Base-by-base conservation (phyloP, 208 protist species). In the Herpetomonas muscarum region DNA sequence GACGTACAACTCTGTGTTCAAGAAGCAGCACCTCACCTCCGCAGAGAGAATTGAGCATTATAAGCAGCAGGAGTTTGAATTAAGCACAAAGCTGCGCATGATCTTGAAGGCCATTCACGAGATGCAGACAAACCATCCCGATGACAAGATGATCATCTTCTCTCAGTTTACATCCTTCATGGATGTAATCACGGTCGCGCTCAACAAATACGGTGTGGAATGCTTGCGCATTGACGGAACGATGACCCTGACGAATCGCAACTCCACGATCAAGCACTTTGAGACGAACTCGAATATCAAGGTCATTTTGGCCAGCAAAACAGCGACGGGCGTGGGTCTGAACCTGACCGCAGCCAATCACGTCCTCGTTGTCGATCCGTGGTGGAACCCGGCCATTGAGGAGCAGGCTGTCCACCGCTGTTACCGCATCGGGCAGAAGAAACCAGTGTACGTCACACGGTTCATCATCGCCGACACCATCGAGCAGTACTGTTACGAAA, bases 151-250 rank as follows among this genome's bases (percentile, higher is more conserved):
- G 76, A 92, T 99, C 46, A 91, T 99, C 15, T 99, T 99, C 63
- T 98, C 92, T 12, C 97, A 99, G 51, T 99, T 98, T 79, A 99
- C 97, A 2, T 93, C 85, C 0, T 98, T 99, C 70, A 92, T 99
- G 67, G 94, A 99, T 63, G 70, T 98, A 7, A 85, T 99, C 39
- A 81, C 97, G 22, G 81, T 86, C 0, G 65, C 83, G 1, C 66
- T 99, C 1, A 63, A 81, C 5, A 58, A 69, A 15, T 78, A 68
- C 53, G 64, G 61, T 34, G 82, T 97, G 56, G 25, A 61, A 10
- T 94, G 78, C 53, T 50, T 94, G 10, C 77, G 95, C 10, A 67
- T 98, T 26, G 90, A 98, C 69, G 97, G 95, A 28, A 96, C 74
- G 10, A 98, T 98, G 84, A 64, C 76, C 12, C 55, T 88, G 7